Conservation (phyloP, 2,329 filamentous ascomycete genomes). For the Colletotrichum musicola region DNA sequence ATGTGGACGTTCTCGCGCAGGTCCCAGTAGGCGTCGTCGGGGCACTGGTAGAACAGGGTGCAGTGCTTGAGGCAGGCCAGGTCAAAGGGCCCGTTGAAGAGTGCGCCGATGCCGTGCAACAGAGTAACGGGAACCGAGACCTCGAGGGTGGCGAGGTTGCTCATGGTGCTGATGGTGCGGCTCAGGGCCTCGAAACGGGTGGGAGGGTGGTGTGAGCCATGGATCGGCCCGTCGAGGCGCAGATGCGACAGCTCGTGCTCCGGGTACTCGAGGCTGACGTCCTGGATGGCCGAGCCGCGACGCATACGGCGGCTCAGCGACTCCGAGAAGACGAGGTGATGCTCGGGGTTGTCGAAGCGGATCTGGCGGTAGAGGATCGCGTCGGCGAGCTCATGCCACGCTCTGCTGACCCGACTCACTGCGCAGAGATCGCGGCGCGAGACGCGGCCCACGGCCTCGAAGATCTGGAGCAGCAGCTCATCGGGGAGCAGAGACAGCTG, state of each 20-base stretch:
- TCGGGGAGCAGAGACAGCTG: constrained; percentile 51
- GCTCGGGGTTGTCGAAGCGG: constrained; percentile 59
- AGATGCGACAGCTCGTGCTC: constrained; percentile 57
- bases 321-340: constrained; percentile 62
- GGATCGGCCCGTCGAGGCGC: constrained; percentile 52
- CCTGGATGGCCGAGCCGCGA: constrained; percentile 61
- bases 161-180: constrained; percentile 62
- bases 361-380: constrained; percentile 61
- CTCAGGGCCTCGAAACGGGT: constrained; percentile 57
- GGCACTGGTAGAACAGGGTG: constrained; percentile 60
- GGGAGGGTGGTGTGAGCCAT: constrained; percentile 47
- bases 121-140: constrained; percentile 59
- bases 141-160: constrained; percentile 61
- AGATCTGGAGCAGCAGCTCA: constrained; percentile 55
- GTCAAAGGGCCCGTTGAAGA: constrained; percentile 65
- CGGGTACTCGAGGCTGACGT: constrained; percentile 60
- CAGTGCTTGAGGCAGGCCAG: constrained; percentile 61
- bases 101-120: constrained; percentile 59
- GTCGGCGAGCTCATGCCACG: constrained; percentile 59
- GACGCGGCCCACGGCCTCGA: constrained; percentile 48
- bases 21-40: constrained; percentile 61
- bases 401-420: constrained; percentile 57
- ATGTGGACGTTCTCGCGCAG: constrained; percentile 65
- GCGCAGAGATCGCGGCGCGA: constrained; percentile 56
- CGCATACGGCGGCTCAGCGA: constrained; percentile 59